A percentile compares a stretch with the other conserved stretches of the same genome.
phyloP scores from a whole-genome alignment of 495 filamentous ascomycete species.

The Clohesyomyces aquaticus region DNA sequence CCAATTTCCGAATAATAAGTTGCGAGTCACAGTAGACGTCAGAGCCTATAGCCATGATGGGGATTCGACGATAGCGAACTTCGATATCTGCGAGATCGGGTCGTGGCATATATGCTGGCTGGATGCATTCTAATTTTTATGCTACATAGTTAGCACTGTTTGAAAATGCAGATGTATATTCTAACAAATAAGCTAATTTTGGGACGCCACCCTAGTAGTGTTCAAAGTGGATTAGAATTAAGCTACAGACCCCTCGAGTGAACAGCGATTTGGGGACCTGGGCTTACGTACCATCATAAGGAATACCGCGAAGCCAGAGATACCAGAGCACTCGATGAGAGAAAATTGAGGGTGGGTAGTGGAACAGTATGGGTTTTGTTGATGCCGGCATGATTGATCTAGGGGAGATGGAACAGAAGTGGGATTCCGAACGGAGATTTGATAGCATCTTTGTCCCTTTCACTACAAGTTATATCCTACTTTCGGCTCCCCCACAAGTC shows the following conservation, averaged over 20 bases:
- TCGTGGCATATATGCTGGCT: constrained; percentile 47
- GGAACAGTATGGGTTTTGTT: constrained; percentile 40
- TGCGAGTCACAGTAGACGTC: constrained; percentile 46
- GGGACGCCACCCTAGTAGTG: no score
- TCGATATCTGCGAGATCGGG: constrained; percentile 40
- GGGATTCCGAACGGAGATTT: neutral
- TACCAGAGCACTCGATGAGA: constrained; percentile 63
- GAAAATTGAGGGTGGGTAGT: constrained; percentile 63
- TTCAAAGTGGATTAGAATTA: no score
- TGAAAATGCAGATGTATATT: no score
- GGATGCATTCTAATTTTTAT: constrained; percentile 67
- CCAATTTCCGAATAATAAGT: constrained; percentile 56
- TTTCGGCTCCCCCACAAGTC: neutral
- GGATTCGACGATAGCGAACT: constrained; percentile 60
- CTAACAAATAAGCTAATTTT: no score
- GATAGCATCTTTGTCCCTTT: neutral
- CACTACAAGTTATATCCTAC: neutral
- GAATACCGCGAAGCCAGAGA: constrained; percentile 59
- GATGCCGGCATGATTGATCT: neutral
- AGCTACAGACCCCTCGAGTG: no score
- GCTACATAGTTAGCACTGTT: no score
- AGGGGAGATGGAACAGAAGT: neutral
- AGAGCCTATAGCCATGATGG: constrained; percentile 54
- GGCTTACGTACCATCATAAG: no score
- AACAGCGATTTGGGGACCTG: no score